Percentiles rank a stretch among this genome's conserved stretches.
Evolutionary conservation across 306 rosid genomes (phyloP).

Genomic region (Oxytropis ochrocephala): DNA sequence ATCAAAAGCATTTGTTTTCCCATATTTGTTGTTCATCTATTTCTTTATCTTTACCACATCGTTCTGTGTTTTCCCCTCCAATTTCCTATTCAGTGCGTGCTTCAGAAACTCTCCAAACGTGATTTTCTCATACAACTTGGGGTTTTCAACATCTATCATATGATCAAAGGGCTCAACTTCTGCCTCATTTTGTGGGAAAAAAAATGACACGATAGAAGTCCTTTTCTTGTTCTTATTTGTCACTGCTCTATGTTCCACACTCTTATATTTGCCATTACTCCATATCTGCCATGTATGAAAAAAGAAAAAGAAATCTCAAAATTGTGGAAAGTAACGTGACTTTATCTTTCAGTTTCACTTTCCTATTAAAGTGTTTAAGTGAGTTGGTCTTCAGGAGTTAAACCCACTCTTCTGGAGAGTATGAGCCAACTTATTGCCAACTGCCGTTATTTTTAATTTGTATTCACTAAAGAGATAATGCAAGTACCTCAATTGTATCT

Average conservation of each 20-base stretch:
- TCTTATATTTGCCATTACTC: too few relatives aligned
- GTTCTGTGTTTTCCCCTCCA: conserved; percentile 26
- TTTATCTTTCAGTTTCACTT: too few relatives aligned
- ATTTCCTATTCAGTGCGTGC: conserved; percentile 8
- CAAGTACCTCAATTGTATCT: conserved; percentile 27
- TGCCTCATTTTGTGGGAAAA: conserved; percentile 16
- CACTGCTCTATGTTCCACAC: too few relatives aligned
- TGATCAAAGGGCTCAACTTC: conserved; percentile 22
- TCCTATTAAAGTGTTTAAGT: too few relatives aligned
- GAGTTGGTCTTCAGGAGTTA: too few relatives aligned
- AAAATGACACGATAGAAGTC: conserved; percentile 20
- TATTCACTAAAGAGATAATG: background rate
- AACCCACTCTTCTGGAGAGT: too few relatives aligned
- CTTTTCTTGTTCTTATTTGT: too few relatives aligned
- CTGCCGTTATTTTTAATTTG: too few relatives aligned
- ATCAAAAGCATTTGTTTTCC: background rate
- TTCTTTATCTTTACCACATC: background rate
- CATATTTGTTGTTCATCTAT: background rate
- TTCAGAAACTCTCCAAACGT: conserved; percentile 33
- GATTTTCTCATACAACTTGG: conserved; percentile 25
- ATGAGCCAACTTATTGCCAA: too few relatives aligned
- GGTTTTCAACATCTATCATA: conserved; percentile 13
- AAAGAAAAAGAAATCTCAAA: too few relatives aligned
- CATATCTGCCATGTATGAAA: too few relatives aligned
- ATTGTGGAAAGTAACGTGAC: too few relatives aligned